Evolutionary conservation across 768 basidiomycete species (phyloP).

Genomic region (Serendipita vermifera): DNA sequence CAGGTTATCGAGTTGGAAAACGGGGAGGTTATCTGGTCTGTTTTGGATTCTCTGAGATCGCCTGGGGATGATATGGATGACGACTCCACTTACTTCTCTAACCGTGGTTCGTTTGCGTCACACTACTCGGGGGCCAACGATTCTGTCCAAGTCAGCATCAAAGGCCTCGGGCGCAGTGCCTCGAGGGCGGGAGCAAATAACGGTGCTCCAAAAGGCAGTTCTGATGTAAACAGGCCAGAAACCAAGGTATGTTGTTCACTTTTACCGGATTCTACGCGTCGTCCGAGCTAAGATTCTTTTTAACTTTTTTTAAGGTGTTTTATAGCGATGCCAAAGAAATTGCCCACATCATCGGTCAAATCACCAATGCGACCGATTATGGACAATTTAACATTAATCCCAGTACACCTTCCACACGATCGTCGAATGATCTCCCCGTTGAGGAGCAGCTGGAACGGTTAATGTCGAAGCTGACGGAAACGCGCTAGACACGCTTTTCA

Average conservation of each 20-base stretch:
- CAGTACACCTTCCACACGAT: slow-evolving; percentile 28
- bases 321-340: slow-evolving; percentile 67
- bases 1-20: slow-evolving; percentile 78
- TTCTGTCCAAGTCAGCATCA: slow-evolving; percentile 59
- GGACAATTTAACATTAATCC: slow-evolving; percentile 68
- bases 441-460: slow-evolving; percentile 11
- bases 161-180: slow-evolving; percentile 53
- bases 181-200: slow-evolving; percentile 59
- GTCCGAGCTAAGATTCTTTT: slow-evolving; percentile 11
- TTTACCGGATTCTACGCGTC: not conserved
- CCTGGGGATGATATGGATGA: slow-evolving; percentile 37
- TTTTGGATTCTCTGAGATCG: slow-evolving; percentile 57
- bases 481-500: not conserved
- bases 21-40: slow-evolving; percentile 75
- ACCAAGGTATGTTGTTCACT: slow-evolving; percentile 49
- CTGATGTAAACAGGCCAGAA: slow-evolving; percentile 32
- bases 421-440: slow-evolving; percentile 19
- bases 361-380: slow-evolving; percentile 69
- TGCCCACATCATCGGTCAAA: slow-evolving; percentile 67
- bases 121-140: slow-evolving; percentile 52
- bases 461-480: not conserved
- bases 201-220: not conserved
- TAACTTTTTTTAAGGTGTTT: slow-evolving; percentile 40
- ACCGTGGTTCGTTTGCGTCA: slow-evolving; percentile 59
- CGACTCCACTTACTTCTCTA: slow-evolving; percentile 39